These are phyloP conservation scores for Claviceps sp. DNA, from an alignment of 2,329 filamentous ascomycete species.

Conservation along the genomic window DNA sequence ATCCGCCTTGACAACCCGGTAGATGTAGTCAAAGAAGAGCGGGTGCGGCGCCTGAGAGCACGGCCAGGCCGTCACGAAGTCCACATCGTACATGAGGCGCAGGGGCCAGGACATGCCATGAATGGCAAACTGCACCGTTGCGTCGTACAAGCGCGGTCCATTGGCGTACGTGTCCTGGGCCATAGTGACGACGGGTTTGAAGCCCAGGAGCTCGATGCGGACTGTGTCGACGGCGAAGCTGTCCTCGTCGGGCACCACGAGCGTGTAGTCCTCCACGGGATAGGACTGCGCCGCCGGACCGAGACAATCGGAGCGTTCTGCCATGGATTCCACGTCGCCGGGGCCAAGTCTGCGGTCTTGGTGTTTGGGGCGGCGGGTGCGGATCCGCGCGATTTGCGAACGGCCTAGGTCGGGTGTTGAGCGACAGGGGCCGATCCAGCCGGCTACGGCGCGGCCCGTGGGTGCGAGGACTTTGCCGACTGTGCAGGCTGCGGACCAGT, in stretches of 20 bases:
- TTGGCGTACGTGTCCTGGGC: slow-evolving; percentile 11
- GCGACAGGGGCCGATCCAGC: slow-evolving; percentile 62
- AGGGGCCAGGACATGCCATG: slow-evolving; percentile 51
- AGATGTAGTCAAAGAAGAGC: slow-evolving; percentile 59
- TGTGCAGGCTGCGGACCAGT: slow-evolving; percentile 60
- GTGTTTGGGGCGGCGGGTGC: slow-evolving; percentile 44
- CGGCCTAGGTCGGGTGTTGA: slow-evolving; percentile 53
- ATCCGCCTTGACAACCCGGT: slow-evolving; percentile 45
- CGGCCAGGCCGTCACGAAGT: slow-evolving; percentile 52
- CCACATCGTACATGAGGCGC: slow-evolving; percentile 48
- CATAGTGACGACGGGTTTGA: slow-evolving; percentile 32
- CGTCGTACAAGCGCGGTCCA: slow-evolving; percentile 41
- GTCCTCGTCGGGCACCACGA: slow-evolving; percentile 42
- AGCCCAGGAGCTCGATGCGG: slow-evolving; percentile 53
- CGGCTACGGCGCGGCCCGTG: slow-evolving; percentile 56
- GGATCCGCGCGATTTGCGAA: slow-evolving; percentile 57
- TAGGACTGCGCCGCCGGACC: slow-evolving; percentile 49
- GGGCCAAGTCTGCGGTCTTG: slow-evolving; percentile 29
- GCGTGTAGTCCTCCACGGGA: slow-evolving; percentile 53
- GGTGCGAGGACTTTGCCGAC: slow-evolving; percentile 65
- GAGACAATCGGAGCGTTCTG: slow-evolving; percentile 53
- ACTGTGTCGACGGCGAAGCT: slow-evolving; percentile 51
- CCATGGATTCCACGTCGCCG: slow-evolving; percentile 52
- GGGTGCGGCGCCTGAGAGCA: slow-evolving; percentile 52
- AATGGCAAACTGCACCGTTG: slow-evolving; percentile 49